Conservation (phyloP, 495 filamentous ascomycete genomes). For the Penicillium nucicola region DNA sequence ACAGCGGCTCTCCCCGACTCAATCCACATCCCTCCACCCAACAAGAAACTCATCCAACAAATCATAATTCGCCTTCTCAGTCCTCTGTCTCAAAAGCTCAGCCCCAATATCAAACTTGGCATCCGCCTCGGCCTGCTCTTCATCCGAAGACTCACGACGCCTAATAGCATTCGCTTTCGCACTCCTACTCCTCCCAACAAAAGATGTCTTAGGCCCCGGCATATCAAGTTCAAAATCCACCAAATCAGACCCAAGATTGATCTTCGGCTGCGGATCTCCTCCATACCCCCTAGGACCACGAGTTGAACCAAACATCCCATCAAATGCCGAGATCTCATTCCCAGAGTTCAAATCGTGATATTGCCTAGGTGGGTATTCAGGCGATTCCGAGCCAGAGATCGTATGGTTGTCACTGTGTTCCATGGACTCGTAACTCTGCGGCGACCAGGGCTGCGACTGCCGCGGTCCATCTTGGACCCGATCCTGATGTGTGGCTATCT, state of each 20-base stretch:
- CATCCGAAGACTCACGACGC: neutral
- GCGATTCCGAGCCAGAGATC: neutral
- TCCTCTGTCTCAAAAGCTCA: slow-evolving; percentile 2
- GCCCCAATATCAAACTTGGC: slow-evolving; percentile 6
- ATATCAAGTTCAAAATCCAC: neutral
- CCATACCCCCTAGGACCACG: neutral
- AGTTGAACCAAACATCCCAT: neutral
- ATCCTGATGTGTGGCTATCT: neutral
- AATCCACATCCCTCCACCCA: neutral
- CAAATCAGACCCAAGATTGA: neutral
- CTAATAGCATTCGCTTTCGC: neutral
- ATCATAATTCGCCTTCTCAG: neutral
- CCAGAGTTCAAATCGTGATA: neutral
- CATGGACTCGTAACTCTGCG: slow-evolving; percentile 3
- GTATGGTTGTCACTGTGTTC: neutral
- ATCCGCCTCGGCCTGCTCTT: neutral
- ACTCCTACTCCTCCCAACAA: neutral
- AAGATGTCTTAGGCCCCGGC: neutral
- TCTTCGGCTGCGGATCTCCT: neutral
- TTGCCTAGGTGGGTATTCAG: neutral
- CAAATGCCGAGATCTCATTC: neutral
- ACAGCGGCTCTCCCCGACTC: neutral
- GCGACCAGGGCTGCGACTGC: neutral
- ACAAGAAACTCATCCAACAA: slow-evolving; percentile 6
- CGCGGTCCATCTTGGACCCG: neutral